Base-by-base conservation (phyloP, 2,329 filamentous ascomycete species). In the Aspergillus texensis region DNA sequence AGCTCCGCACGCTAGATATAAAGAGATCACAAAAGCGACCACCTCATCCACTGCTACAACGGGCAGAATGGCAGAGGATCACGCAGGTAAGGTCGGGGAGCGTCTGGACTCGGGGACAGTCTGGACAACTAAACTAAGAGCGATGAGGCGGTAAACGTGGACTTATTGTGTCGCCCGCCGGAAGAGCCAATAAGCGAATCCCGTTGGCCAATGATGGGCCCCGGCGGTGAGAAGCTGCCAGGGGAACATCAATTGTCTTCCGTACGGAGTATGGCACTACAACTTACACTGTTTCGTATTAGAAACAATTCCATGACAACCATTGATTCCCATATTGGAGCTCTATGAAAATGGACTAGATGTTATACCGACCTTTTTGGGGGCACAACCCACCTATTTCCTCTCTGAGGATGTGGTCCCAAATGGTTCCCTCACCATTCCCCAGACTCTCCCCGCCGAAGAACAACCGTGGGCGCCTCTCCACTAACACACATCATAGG, bases 1-100 rank as follows among this genome's bases (percentile, higher is more conserved):
- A 73, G 74, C 75, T 78, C 74, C 75, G 72, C 75, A 75, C 73
- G 68, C 72, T 73, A 67, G 68, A 72, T 62, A 70, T 61, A 64
- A 63, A 61, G 64, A 69, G 54, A 67, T 70, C 64, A 74, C 66
- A 71, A 63, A 71, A 57, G 67, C 63, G 68, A 73, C 70, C 71
- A 72, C 72, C 68, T 70, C 75, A 78, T 76, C 70, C 73, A 75
- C 72, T 67, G 61, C 67, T 68, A 62, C 62, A 67, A 68, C 57
- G 57, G 60, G 67, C 61, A 60, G 59, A 67, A 70, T 67, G 67
- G 67, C 53, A 70, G 67, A 66, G 67, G 67, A 66, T 66, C 56
- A 64, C 65, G 65, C 62, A 62, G 65, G 65, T 66, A 65, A 65
- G 68, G 67, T 61, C 62, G 67, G 64, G 69, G 65, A 69, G 68